These are phyloP conservation scores for Colletotrichum musicola DNA, from an alignment of 2,329 filamentous ascomycete genomes.

Conservation along the genomic window DNA sequence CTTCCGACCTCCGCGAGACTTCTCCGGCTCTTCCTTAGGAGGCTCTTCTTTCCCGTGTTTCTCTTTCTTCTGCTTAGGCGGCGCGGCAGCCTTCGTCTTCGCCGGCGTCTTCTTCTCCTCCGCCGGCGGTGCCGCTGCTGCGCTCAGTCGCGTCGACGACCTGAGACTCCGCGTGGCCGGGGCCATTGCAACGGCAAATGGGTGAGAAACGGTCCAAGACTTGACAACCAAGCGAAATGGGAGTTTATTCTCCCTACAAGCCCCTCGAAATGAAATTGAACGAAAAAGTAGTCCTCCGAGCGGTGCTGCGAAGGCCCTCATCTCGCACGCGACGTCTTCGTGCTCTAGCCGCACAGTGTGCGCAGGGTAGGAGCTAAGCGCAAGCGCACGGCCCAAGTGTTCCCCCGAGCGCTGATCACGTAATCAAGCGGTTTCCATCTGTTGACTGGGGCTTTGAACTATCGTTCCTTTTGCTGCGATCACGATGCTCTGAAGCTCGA, in stretches of 20 bases:
- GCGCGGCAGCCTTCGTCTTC: not conserved
- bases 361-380: not conserved
- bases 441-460: not conserved
- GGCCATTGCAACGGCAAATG: conserved; percentile 13
- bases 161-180: conserved; percentile 24
- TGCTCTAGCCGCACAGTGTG: conserved; percentile 22
- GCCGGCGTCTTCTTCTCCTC: not conserved
- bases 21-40: no score
- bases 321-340: not conserved
- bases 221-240: no score
- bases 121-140: not conserved
- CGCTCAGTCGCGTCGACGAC: conserved; percentile 32
- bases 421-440: not conserved
- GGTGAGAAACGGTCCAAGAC: no score
- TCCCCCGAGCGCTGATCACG: not conserved
- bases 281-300: not conserved
- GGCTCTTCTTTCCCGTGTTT: not conserved
- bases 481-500: no score
- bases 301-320: no score
- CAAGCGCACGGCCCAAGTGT: not conserved
- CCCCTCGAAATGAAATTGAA: no score
- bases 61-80: not conserved
- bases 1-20: not conserved
- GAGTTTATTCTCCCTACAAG: no score
- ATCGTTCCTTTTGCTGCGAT: not conserved